Conservation (phyloP, 176 grass and related monocot species). For the Zoysia japonica region DNA sequence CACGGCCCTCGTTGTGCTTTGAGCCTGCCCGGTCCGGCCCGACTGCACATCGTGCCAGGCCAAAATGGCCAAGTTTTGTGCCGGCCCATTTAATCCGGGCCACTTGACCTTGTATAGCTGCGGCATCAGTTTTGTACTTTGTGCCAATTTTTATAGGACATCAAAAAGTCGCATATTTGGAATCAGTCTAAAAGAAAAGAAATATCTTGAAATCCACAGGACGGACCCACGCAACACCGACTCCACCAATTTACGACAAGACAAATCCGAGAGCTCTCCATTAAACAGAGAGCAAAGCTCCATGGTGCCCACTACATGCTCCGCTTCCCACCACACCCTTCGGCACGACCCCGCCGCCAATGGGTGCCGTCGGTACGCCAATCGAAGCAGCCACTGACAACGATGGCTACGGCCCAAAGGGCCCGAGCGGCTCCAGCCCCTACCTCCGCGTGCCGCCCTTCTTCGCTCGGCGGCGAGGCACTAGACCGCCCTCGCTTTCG, state of each 20-base stretch:
- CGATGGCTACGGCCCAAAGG: neutral
- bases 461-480: conserved; percentile 29
- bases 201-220: neutral
- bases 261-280: conserved; percentile 13
- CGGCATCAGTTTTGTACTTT: neutral
- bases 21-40: too few species aligned
- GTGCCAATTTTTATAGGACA: neutral
- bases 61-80: too few species aligned
- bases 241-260: conserved; percentile 33
- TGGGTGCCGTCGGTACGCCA: conserved; percentile 49
- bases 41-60: too few species aligned
- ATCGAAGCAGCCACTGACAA: conserved; percentile 1
- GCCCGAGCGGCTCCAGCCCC: neutral
- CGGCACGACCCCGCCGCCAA: neutral
- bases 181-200: neutral
- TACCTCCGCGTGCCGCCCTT: conserved; percentile 25
- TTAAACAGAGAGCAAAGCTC: conserved; percentile 18
- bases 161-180: neutral
- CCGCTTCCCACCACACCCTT: conserved; percentile 5
- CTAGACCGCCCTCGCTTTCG: conserved; percentile 4
- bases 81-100: too few species aligned
- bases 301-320: conserved; percentile 6
- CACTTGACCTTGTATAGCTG: too few species aligned
- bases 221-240: conserved; percentile 30
- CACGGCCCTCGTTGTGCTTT: too few species aligned